Base-by-base conservation (phyloP, 2,329 filamentous ascomycete genomes). In the Exophiala bonariae region DNA sequence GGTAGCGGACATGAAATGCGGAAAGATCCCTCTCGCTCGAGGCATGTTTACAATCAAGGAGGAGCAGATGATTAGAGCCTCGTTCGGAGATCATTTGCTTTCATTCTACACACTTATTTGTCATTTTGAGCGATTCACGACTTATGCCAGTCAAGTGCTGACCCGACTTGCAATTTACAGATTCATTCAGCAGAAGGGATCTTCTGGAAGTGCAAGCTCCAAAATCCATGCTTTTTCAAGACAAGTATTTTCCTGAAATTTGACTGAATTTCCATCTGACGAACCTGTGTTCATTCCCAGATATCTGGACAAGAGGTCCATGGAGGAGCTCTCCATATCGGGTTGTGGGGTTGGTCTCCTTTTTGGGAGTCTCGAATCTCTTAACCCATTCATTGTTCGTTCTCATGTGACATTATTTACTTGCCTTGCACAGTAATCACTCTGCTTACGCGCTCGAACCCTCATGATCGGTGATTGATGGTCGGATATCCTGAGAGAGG, bases 1-100 rank as follows among this genome's bases (percentile, higher is more conserved):
- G 93, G 93, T 53, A 96, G 91, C 44, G 93, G 93, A 50, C 89
- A 96, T 70, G 80, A 86, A 57, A 97, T 97, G 93, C 87, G 90
- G 60, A 96, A 96, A 69, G 93, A 96, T 65, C 82, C 83, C 38
- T 83, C 85, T 53, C 80, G 91, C 63, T 86, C 81, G 65, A 85
- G 89, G 61, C 89, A 96, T 64, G 85, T 93, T 57, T 95, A 95
- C 68, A 83, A 92, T 67, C 78, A 84, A 59, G 83, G 80, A 61
- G 86, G 90, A 49, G 75, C 87, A 42, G 73, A 73, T 50, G 52
- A 49, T 10, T 50, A 36, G 46, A 20, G 23, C 38, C 16, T 31
- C 33, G 14, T 20, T 6, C 32, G 5, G 17, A 28, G 44, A 30
- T 13, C 23, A 44, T 6, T 7, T 8, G 8, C 10, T 28, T 38